Percentiles rank a stretch among this genome's conserved stretches.
These are phyloP conservation scores for Astrothelium subdiscretum DNA, from an alignment of 495 filamentous ascomycete genomes.

Conservation along the genomic window DNA sequence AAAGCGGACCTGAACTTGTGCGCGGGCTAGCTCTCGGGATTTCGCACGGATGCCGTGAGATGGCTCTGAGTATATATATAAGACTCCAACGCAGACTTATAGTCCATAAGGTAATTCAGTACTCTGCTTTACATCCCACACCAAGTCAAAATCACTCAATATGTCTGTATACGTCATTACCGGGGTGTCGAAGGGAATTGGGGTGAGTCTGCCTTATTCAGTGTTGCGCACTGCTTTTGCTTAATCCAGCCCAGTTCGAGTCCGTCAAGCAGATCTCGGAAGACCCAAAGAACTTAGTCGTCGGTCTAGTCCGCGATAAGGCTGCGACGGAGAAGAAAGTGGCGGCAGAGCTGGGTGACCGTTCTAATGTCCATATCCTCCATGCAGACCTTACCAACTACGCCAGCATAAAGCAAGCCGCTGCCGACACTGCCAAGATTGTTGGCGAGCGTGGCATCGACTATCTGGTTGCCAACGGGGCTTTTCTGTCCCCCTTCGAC, in stretches of 20 bases:
- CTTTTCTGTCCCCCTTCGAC: slow-evolving; percentile 15
- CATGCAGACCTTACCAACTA: slow-evolving; percentile 13
- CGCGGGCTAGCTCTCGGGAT: too few relatives aligned
- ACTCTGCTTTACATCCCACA: slow-evolving; percentile 5
- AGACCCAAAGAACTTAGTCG: slow-evolving; percentile 29
- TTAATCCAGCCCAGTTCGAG: slow-evolving; percentile 23
- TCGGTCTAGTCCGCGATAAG: slow-evolving; percentile 37
- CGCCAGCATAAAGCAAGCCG: slow-evolving; percentile 11
- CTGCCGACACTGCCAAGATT: slow-evolving; percentile 20
- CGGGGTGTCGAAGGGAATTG: slow-evolving; percentile 34
- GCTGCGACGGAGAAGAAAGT: slow-evolving; percentile 20
- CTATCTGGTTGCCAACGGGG: slow-evolving; percentile 31
- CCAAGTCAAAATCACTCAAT: slow-evolving; percentile 3
- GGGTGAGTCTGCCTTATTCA: slow-evolving; percentile 19
- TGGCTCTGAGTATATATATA: too few relatives aligned
- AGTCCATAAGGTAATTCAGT: too few relatives aligned
- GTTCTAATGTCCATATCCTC: slow-evolving; percentile 12
- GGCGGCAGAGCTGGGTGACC: slow-evolving; percentile 7
- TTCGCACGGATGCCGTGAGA: too few relatives aligned
- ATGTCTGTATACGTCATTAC: slow-evolving; percentile 18
- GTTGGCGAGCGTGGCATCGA: slow-evolving; percentile 25
- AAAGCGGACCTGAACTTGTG: too few relatives aligned
- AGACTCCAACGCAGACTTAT: too few relatives aligned
- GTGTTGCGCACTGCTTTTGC: not conserved
- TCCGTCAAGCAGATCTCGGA: slow-evolving; percentile 30